Percentiles rank a stretch among this genome's conserved stretches.
These are phyloP conservation scores for Ceratocystis ficicola DNA, from an alignment of 2,329 filamentous ascomycete genomes.

Conservation along the genomic window DNA sequence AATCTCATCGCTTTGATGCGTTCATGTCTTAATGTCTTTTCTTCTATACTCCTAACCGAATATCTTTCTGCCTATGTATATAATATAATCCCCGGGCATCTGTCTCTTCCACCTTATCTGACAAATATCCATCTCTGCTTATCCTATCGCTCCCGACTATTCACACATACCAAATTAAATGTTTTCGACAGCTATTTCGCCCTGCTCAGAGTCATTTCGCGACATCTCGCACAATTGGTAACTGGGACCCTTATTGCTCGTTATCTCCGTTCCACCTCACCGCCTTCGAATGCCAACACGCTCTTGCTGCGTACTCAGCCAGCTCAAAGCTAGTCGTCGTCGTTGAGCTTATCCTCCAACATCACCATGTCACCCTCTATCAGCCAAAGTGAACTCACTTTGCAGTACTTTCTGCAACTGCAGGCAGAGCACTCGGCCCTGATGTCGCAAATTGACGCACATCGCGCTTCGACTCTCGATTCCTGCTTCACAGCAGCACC, in stretches of 20 bases:
- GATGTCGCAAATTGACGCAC: slow-evolving; percentile 38
- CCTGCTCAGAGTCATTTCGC: slow-evolving; percentile 1
- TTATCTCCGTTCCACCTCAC: not conserved
- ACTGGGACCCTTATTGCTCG: not conserved
- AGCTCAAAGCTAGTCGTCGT: not conserved
- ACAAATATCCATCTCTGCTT: not conserved
- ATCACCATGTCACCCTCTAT: slow-evolving; percentile 14
- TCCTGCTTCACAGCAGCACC: not conserved
- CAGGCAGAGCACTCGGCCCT: slow-evolving; percentile 45
- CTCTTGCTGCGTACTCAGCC: not conserved
- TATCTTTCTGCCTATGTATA: not conserved
- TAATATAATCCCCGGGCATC: not conserved
- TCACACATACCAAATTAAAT: slow-evolving; percentile 15
- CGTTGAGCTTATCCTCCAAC: not conserved
- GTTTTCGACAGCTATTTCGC: slow-evolving; percentile 10
- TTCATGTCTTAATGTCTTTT: slow-evolving; percentile 3
- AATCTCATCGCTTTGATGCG: not conserved
- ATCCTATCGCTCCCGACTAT: not conserved
- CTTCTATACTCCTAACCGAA: not conserved
- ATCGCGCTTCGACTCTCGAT: slow-evolving; percentile 2
- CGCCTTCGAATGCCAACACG: slow-evolving; percentile 1
- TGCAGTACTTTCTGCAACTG: slow-evolving; percentile 44
- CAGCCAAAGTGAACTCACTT: slow-evolving; percentile 34
- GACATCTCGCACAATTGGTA: slow-evolving; percentile 4
- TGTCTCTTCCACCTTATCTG: not conserved